A percentile compares a stretch with the other conserved stretches of the same genome.
phyloP scores from a whole-genome alignment of 148 eudicot species.

The Rhododendron ferrugineum region DNA sequence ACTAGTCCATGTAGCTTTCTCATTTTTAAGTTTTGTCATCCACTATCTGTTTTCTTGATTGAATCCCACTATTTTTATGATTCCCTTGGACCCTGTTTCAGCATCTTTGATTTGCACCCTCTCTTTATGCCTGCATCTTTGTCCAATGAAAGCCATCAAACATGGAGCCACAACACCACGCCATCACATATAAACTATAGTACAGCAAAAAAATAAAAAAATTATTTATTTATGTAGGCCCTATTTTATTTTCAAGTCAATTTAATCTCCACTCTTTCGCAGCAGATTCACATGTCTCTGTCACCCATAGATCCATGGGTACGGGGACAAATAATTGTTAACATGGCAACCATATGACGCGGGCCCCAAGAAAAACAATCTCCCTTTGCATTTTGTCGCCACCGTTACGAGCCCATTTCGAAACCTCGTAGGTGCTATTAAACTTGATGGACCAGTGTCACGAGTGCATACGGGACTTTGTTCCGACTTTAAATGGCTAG shows the following conservation, averaged over 20 bases:
- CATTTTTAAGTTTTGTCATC: not conserved
- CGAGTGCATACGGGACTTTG: no score
- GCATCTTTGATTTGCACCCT: not conserved
- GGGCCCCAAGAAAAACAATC: not conserved
- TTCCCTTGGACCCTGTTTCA: not conserved
- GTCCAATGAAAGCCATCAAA: not conserved
- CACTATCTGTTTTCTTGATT: not conserved
- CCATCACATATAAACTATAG: not conserved
- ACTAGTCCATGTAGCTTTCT: not conserved
- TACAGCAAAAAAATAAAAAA: not conserved
- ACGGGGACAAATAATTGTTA: not conserved
- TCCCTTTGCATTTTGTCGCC: not conserved
- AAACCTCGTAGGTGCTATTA: no score
- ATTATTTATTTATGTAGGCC: not conserved
- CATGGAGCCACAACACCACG: not conserved
- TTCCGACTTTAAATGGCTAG: no score
- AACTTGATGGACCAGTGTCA: no score
- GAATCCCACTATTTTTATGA: not conserved
- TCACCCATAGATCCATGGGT: not conserved
- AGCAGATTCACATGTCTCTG: not conserved
- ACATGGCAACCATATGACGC: not conserved
- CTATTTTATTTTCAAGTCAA: not conserved
- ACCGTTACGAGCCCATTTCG: not conserved
- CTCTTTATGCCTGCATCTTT: not conserved
- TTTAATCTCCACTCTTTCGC: not conserved